These are phyloP conservation scores for Cucumis cinereus DNA, from an alignment of 306 rosid species.

Conservation along the genomic window DNA sequence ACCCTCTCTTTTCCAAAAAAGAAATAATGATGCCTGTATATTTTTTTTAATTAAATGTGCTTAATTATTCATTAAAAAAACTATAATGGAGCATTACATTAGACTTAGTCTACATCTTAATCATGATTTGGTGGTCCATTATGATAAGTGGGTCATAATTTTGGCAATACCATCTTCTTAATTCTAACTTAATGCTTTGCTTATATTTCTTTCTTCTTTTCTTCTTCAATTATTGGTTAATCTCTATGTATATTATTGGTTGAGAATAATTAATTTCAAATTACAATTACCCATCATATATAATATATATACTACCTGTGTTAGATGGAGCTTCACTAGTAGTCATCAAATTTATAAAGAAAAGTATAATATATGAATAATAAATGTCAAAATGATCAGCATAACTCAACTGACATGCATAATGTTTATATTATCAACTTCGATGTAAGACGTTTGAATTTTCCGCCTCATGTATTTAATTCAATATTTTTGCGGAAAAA, in stretches of 20 bases:
- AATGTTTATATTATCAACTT: too few species aligned
- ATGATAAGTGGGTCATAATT: slow-evolving; percentile 7
- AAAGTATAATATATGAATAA: too few species aligned
- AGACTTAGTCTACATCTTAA: not conserved
- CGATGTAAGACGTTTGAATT: too few species aligned
- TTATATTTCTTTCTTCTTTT: not conserved
- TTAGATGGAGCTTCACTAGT: not conserved
- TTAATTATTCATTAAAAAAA: not conserved
- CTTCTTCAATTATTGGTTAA: not conserved
- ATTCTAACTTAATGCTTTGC: not conserved
- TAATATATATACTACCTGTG: not conserved
- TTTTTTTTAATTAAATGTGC: not conserved
- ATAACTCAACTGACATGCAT: too few species aligned
- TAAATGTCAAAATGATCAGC: too few species aligned
- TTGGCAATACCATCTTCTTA: not conserved
- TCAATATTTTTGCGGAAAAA: too few species aligned
- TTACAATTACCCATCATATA: not conserved
- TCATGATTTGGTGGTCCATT: not conserved
- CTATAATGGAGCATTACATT: not conserved
- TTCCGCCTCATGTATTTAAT: too few species aligned
- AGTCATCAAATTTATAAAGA: too few species aligned
- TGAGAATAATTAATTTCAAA: not conserved
- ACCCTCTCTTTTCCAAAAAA: not conserved
- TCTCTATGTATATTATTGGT: not conserved
- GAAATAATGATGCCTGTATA: not conserved